These are phyloP conservation scores for Glycine latifolia DNA, from an alignment of 306 rosid species.

Conservation along the genomic window DNA sequence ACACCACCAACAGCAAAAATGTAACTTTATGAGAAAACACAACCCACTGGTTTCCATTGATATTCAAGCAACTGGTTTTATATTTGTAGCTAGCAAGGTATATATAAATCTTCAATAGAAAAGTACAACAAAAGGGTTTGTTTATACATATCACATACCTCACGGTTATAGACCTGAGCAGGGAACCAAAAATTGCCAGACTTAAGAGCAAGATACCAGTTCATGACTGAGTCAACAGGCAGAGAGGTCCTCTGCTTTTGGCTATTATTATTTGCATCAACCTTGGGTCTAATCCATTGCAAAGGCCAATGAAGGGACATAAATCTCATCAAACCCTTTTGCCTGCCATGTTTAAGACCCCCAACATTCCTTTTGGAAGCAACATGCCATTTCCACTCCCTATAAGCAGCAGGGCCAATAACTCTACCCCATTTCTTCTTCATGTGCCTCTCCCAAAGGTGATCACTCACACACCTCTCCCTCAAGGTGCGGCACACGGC, in stretches of 20 bases:
- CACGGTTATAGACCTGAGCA: constrained; percentile 91
- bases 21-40: constrained; percentile 18
- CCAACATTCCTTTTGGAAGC: constrained; percentile 57
- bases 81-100: neutral
- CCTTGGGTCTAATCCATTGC: constrained; percentile 68
- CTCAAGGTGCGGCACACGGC: constrained; percentile 75
- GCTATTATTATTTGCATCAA: constrained; percentile 46
- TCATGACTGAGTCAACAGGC: constrained; percentile 70
- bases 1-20: constrained; percentile 43
- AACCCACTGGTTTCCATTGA: constrained; percentile 16
- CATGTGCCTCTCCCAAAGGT: constrained; percentile 85
- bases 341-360: constrained; percentile 58
- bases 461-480: constrained; percentile 74
- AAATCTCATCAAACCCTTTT: constrained; percentile 61
- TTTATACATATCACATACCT: constrained; percentile 51
- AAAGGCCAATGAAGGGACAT: constrained; percentile 70
- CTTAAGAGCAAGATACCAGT: constrained; percentile 79
- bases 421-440: constrained; percentile 72
- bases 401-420: constrained; percentile 71
- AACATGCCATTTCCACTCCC: constrained; percentile 75
- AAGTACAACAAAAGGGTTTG: constrained; percentile 13
- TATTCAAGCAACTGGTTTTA: constrained; percentile 24
- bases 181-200: constrained; percentile 80
- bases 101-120: constrained; percentile 4
- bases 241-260: constrained; percentile 51